Evolutionary conservation across 2,329 filamentous ascomycete genomes (phyloP).

Genomic region (Fusarium udum): DNA sequence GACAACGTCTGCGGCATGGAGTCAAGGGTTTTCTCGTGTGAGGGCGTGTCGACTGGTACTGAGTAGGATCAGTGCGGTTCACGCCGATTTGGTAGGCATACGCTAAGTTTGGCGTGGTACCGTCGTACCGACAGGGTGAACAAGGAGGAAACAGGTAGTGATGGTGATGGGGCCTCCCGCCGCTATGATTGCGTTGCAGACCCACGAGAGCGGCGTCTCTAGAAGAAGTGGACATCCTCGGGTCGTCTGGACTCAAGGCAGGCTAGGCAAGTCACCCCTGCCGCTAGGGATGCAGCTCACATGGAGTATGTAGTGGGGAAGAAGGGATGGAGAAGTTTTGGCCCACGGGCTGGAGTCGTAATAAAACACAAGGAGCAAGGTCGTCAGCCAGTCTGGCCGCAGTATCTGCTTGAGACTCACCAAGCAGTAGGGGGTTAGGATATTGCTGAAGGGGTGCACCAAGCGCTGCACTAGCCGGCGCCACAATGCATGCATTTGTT

Average conservation of each 20-base stretch:
- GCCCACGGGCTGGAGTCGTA: slow-evolving; percentile 39
- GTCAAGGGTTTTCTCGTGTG: slow-evolving; percentile 16
- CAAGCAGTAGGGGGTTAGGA: not conserved
- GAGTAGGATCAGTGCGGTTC: slow-evolving; percentile 19
- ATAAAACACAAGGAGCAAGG: slow-evolving; percentile 14
- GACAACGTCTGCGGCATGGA: slow-evolving; percentile 15
- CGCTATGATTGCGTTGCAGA: slow-evolving; percentile 32
- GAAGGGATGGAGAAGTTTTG: slow-evolving; percentile 47
- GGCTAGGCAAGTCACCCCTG: slow-evolving; percentile 34
- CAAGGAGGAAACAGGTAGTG: slow-evolving; percentile 38
- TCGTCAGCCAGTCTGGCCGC: slow-evolving; percentile 27
- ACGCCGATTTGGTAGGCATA: slow-evolving; percentile 18
- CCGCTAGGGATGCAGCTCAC: slow-evolving; percentile 40
- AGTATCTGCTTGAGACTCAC: not conserved
- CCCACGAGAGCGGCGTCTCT: slow-evolving; percentile 37
- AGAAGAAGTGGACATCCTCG: slow-evolving; percentile 30
- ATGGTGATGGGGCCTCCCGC: slow-evolving; percentile 30
- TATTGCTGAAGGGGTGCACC: not conserved
- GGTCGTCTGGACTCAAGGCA: slow-evolving; percentile 38
- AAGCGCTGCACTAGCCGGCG: slow-evolving; percentile 8
- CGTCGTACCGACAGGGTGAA: slow-evolving; percentile 34
- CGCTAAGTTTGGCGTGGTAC: slow-evolving; percentile 36
- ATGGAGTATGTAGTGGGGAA: slow-evolving; percentile 24
- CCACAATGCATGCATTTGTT: slow-evolving; percentile 28
- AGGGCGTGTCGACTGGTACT: slow-evolving; percentile 28